Conservation (phyloP, 2,329 filamentous ascomycete species). For the Chaetothyriales sp. region DNA sequence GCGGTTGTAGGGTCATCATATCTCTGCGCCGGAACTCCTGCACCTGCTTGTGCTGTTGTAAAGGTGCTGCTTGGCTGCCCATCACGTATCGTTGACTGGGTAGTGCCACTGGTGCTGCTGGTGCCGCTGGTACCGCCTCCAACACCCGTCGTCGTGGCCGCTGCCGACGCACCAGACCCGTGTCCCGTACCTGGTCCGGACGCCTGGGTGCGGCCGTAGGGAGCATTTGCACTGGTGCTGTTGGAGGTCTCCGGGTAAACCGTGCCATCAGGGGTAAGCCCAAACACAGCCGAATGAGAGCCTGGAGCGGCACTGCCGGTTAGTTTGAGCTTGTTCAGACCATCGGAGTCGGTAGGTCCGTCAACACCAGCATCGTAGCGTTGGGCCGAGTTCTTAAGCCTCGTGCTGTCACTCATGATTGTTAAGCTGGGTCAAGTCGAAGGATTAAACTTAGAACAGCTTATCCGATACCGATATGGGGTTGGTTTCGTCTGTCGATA, state of each 20-base stretch:
- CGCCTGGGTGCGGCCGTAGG: no score
- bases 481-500: no score
- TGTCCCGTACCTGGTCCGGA: no score
- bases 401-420: background rate
- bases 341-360: conserved; percentile 3
- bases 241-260: conserved; percentile 3
- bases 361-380: conserved; percentile 12
- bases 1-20: conserved; percentile 4
- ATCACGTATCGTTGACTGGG: background rate
- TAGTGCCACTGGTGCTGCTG: background rate
- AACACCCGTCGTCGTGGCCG: no score
- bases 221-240: conserved; percentile 1
- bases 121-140: background rate
- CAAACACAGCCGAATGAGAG: conserved; percentile 16
- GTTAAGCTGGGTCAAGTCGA: no score
- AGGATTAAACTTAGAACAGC: no score
- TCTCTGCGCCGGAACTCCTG: conserved; percentile 8
- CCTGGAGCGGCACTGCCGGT: conserved; percentile 10
- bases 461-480: no score
- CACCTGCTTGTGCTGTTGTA: background rate
- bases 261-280: conserved; percentile 13
- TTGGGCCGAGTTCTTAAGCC: conserved; percentile 3
- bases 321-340: conserved; percentile 5
- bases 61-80: conserved; percentile 1
- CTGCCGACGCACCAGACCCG: no score